Evolutionary conservation across 306 rosid species (phyloP), one percentile per base, ranked within the genome.

Genomic region (Senna tora): DNA sequence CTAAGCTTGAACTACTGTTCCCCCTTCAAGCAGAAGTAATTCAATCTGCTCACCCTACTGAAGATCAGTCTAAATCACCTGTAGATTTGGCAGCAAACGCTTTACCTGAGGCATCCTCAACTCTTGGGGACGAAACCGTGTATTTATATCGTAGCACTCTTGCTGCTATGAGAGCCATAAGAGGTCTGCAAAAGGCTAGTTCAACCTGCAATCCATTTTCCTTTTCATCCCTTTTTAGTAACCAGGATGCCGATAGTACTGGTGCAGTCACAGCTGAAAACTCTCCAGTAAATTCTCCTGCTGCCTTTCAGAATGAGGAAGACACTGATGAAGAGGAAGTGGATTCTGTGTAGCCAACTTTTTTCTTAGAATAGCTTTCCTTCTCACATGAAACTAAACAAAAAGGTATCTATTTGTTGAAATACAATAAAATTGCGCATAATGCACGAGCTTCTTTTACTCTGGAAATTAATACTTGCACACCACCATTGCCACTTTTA

Each of bases 111-210:
- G 50, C 86, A 19, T 79, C 91, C 50, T 83, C 96, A 51, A 75
- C 79, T 61, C 91, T 77, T 15, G 93, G 87, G 41, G 90, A 84
- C 17, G 99, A 87, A 75, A 84, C 90, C 1, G 42, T 75, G 82
- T 58, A 86, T 65, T 65, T 94, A 56, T 79, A 86, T 54, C 92
- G 96, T 20, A 81, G 97, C 64, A 94, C 91, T n/a, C 88, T 82
- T 67, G 99, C 99, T 43, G 99, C 99, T 13, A 89, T 94, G 87
- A 81, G 49, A 69, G 99, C 99, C 67, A 91, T 94, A 65, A 70
- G 59, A 64, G 87, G 96, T 66, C 92, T 94, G 79, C 95, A 86
- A 43, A 91, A 83, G 66, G 93, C 87, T 63, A 91, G 97, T 77
- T 94, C 99, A 22, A 94, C 99, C 36, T 68, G 80, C 77, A 91